Evolutionary conservation across 768 basidiomycete species (phyloP).

Genomic region (Goffeauzyma gilvescens): DNA sequence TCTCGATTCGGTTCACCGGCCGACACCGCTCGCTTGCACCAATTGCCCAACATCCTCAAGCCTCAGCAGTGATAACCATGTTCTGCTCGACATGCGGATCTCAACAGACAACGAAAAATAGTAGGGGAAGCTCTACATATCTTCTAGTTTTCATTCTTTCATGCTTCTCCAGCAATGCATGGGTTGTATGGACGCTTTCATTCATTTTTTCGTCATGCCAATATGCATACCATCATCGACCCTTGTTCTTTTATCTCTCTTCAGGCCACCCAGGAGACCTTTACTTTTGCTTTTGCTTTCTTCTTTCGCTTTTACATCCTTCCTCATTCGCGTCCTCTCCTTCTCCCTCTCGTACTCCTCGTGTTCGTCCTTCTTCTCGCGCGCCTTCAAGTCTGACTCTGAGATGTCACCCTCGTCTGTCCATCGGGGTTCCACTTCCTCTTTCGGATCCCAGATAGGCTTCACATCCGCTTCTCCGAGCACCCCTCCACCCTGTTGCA

Average conservation of each 20-base stretch:
- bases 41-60: conserved; percentile 16
- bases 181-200: background rate
- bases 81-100: conserved; percentile 5
- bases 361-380: background rate
- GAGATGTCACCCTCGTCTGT: too few species aligned
- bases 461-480: background rate
- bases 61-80: too few species aligned
- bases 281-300: background rate
- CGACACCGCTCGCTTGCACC: conserved; percentile 12
- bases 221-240: background rate
- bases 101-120: too few species aligned
- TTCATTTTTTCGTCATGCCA: background rate
- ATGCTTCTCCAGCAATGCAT: background rate
- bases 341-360: background rate
- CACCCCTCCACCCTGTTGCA: background rate
- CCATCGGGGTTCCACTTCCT: background rate
- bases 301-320: background rate
- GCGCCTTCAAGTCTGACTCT: background rate
- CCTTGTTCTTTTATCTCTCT: background rate
- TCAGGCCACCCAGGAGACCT: background rate
- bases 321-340: background rate
- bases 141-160: background rate
- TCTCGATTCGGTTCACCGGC: conserved; percentile 21
- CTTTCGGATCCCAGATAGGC: too few species aligned
- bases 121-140: background rate